A percentile compares a stretch with the other conserved stretches of the same genome.
Conservation (phyloP, 1,284 basidiomycete species). For the Ceratobasidium sp. region DNA sequence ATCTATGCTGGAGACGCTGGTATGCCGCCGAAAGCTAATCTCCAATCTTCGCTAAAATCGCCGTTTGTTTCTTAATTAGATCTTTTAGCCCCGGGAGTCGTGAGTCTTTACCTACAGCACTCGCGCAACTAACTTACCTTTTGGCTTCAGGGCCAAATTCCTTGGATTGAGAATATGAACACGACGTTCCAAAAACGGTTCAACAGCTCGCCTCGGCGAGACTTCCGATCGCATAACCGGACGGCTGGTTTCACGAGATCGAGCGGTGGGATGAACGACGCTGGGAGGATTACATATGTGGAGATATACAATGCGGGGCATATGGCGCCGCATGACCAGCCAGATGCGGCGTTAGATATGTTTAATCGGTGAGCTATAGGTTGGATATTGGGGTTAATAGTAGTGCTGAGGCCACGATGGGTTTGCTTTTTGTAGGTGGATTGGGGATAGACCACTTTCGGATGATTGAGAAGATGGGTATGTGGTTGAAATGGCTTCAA, state of each 20-base stretch:
- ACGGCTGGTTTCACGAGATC: constrained; percentile 54
- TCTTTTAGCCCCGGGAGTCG: constrained; percentile 12
- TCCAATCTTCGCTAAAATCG: neutral
- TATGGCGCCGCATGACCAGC: constrained; percentile 65
- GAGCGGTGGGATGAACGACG: constrained; percentile 54
- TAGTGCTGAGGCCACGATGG: no score
- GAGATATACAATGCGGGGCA: constrained; percentile 59
- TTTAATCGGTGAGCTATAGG: constrained; percentile 53
- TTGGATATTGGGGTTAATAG: no score
- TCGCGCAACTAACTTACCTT: neutral
- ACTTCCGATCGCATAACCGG: constrained; percentile 52
- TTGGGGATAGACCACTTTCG: constrained; percentile 1
- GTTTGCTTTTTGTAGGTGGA: neutral
- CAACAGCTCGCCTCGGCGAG: constrained; percentile 47
- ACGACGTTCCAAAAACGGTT: constrained; percentile 56
- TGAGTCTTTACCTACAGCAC: neutral
- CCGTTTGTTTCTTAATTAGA: neutral
- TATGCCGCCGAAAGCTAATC: constrained; percentile 53
- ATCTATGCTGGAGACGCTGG: constrained; percentile 66
- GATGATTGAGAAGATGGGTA: no score
- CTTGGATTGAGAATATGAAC: constrained; percentile 47
- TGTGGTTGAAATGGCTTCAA: no score
- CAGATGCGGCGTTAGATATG: constrained; percentile 62
- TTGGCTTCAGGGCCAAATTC: constrained; percentile 31
- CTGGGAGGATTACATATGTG: constrained; percentile 58